Conservation (phyloP, 2,329 filamentous ascomycete species). For the Epichloe typhina region DNA sequence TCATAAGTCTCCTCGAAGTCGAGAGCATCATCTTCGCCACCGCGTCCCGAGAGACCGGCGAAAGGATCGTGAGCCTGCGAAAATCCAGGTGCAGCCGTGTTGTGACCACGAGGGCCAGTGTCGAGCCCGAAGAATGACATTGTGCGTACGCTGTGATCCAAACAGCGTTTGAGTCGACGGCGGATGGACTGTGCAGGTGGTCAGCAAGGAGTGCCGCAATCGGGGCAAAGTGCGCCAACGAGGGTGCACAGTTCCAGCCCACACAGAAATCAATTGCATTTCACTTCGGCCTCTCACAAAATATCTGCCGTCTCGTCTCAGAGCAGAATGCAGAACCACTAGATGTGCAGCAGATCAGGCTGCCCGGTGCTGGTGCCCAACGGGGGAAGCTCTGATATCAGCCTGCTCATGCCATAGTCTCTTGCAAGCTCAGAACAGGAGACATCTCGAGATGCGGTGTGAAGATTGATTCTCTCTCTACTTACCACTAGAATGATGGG, state of each 20-base stretch:
- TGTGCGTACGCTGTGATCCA: conserved; percentile 8
- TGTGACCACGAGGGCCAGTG: conserved; percentile 45
- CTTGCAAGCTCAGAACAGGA: background rate
- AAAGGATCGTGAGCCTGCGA: conserved; percentile 77
- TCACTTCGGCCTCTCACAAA: no score
- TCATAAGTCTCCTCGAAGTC: conserved; percentile 98
- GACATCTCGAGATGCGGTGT: conserved; percentile 11
- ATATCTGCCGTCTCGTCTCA: no score
- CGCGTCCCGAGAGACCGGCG: conserved; percentile 58
- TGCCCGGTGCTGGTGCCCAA: background rate
- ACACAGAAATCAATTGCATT: no score
- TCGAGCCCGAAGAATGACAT: conserved; percentile 96
- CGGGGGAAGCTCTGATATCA: background rate
- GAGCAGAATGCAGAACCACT: background rate
- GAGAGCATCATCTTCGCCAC: conserved; percentile 42
- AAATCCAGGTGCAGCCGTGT: conserved; percentile 63
- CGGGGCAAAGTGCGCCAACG: background rate
- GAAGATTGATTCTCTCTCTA: no score
- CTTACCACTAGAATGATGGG: conserved; percentile 27
- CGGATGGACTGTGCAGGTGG: background rate
- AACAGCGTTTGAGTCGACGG: background rate
- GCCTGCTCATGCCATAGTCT: background rate
- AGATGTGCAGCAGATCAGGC: background rate
- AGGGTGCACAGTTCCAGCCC: background rate
- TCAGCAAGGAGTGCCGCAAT: background rate